These are phyloP conservation scores for Phytophthora cactorum DNA, from an alignment of 352 stramenopile genomes.

Conservation along the genomic window DNA sequence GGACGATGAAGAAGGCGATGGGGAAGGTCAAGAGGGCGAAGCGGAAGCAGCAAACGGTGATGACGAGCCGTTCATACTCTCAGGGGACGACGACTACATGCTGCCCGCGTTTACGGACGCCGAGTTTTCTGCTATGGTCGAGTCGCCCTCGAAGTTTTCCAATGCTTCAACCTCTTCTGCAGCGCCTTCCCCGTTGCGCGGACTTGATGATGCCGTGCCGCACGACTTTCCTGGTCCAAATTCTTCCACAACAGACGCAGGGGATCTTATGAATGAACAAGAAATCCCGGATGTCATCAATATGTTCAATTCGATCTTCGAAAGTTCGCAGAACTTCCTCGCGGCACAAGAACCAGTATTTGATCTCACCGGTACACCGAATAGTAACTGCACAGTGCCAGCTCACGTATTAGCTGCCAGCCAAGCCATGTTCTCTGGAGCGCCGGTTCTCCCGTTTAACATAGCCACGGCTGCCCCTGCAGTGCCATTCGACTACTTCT, in stretches of 20 bases:
- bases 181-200: slow-evolving; percentile 8
- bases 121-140: slow-evolving; percentile 45
- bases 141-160: slow-evolving; percentile 38
- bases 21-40: slow-evolving; percentile 16
- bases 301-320: slow-evolving; percentile 75
- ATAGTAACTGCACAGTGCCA: slow-evolving; percentile 36
- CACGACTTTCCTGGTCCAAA: slow-evolving; percentile 2
- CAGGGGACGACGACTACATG: slow-evolving; percentile 36
- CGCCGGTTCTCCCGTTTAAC: slow-evolving; percentile 7
- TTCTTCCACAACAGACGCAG: slow-evolving; percentile 12
- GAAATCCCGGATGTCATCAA: slow-evolving; percentile 70
- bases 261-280: slow-evolving; percentile 34
- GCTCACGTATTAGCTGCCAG: slow-evolving; percentile 29
- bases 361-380: slow-evolving; percentile 16
- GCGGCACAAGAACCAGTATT: slow-evolving; percentile 19
- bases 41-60: slow-evolving; percentile 18
- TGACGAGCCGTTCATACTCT: slow-evolving; percentile 38
- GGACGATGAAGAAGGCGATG: slow-evolving; percentile 12
- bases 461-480: not conserved
- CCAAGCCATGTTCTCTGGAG: slow-evolving; percentile 38
- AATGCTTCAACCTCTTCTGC: slow-evolving; percentile 38
- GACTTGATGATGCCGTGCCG: slow-evolving; percentile 20
- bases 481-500: slow-evolving; percentile 62
- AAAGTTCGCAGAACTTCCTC: slow-evolving; percentile 34
- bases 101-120: slow-evolving; percentile 52